These are phyloP conservation scores for Myxozyma neglecta DNA, from an alignment of 805 yeast species.

Conservation along the genomic window DNA sequence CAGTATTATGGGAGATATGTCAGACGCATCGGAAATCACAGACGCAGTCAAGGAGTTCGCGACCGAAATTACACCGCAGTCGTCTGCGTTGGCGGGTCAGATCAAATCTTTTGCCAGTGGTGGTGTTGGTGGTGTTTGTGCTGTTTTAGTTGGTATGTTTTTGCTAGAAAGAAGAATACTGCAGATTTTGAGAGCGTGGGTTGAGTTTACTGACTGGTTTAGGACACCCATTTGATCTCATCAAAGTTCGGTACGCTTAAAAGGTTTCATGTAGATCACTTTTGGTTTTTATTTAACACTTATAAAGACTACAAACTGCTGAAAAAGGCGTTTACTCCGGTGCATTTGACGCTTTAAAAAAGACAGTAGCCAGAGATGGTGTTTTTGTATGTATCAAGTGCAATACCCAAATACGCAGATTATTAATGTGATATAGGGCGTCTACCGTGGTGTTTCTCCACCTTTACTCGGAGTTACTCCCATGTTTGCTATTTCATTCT, in stretches of 20 bases:
- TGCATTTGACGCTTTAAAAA: conserved; percentile 64
- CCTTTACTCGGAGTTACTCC: conserved; percentile 97
- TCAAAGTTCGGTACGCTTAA: conserved; percentile 57
- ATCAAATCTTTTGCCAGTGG: conserved; percentile 87
- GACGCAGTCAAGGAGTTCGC: conserved; percentile 13
- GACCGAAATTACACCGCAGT: neutral
- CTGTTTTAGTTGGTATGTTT: conserved; percentile 76
- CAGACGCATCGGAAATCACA: conserved; percentile 35
- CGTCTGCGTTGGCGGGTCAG: conserved; percentile 58
- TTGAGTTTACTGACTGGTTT: neutral
- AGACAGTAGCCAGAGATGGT: conserved; percentile 73
- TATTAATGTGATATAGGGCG: conserved; percentile 47
- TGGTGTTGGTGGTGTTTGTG: conserved; percentile 95
- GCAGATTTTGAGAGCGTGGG: neutral
- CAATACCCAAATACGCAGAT: neutral
- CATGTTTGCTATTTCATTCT: conserved; percentile 95
- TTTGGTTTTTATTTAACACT: neutral
- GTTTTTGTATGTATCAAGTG: conserved; percentile 39
- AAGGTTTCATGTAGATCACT: neutral
- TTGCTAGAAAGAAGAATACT: neutral
- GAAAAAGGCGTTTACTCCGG: conserved; percentile 58
- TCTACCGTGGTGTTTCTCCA: conserved; percentile 91
- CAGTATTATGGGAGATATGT: conserved; percentile 20
- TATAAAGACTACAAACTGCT: conserved; percentile 70
- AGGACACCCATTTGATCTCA: conserved; percentile 85